Evolutionary conservation across 306 rosid species (phyloP).

Genomic region (Vigna radiata): DNA sequence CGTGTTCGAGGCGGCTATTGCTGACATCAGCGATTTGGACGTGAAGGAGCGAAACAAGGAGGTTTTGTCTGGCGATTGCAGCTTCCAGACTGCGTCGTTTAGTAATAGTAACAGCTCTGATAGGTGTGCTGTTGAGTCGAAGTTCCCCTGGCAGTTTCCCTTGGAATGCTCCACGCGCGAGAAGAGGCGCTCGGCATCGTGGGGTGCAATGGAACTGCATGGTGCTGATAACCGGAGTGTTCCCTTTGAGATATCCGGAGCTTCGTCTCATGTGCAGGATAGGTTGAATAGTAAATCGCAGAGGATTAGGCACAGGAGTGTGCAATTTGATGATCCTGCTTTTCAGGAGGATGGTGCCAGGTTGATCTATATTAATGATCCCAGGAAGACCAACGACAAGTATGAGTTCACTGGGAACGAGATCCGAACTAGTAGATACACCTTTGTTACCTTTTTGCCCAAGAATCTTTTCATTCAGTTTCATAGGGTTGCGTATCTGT

Average conservation of each 20-base stretch:
- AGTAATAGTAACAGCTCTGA: background rate
- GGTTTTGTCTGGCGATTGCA: slow-evolving; percentile 41
- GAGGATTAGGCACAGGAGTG: slow-evolving; percentile 67
- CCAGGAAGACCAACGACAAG: slow-evolving; percentile 78
- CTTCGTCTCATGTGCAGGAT: slow-evolving; percentile 51
- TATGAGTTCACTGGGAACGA: slow-evolving; percentile 92
- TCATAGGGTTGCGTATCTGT: slow-evolving; percentile 91
- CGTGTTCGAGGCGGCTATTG: slow-evolving; percentile 38
- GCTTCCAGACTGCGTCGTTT: slow-evolving; percentile 43
- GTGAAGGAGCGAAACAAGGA: slow-evolving; percentile 41
- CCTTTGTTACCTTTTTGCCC: slow-evolving; percentile 84
- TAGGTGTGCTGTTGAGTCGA: slow-evolving; percentile 32
- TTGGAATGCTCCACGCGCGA: slow-evolving; percentile 69
- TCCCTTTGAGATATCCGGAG: slow-evolving; percentile 59
- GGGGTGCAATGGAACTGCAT: slow-evolving; percentile 85
- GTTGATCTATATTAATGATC: slow-evolving; percentile 83
- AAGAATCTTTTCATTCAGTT: slow-evolving; percentile 93
- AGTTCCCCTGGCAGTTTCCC: slow-evolving; percentile 53
- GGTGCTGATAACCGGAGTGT: slow-evolving; percentile 39
- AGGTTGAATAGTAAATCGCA: slow-evolving; percentile 57
- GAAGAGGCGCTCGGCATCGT: slow-evolving; percentile 52
- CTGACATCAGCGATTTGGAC: slow-evolving; percentile 36
- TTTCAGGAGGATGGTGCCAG: slow-evolving; percentile 71
- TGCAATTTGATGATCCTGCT: slow-evolving; percentile 65
- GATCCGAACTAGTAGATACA: slow-evolving; percentile 85